These are phyloP conservation scores for Aspergillus flavus DNA, from an alignment of 2,329 filamentous ascomycete species.

Conservation along the genomic window DNA sequence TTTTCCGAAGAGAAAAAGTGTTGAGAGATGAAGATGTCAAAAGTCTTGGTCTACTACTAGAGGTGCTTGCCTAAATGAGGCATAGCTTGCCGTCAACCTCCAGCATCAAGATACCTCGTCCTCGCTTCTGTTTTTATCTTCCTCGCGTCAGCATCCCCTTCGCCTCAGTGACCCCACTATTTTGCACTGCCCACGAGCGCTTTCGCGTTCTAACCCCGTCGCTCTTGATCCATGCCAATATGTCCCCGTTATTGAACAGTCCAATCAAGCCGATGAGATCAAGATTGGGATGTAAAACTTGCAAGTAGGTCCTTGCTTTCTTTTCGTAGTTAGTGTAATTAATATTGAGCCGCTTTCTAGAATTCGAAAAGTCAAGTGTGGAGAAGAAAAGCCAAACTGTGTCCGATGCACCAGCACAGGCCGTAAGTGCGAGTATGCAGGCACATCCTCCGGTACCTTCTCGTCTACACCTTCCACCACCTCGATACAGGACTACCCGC, in stretches of 20 bases:
- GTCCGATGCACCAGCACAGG: conserved; percentile 33
- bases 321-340: neutral
- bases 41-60: too few species aligned
- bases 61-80: neutral
- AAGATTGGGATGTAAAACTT: conserved; percentile 32
- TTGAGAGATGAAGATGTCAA: too few species aligned
- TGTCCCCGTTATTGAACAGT: neutral
- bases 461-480: neutral
- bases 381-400: conserved; percentile 37
- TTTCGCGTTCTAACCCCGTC: neutral
- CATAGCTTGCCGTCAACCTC: neutral
- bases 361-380: conserved; percentile 38
- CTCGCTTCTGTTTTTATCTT: neutral
- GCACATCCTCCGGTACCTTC: neutral
- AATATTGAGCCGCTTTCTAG: conserved; percentile 14
- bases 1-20: too few species aligned
- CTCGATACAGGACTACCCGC: conserved; percentile 9
- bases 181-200: neutral
- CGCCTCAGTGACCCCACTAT: neutral
- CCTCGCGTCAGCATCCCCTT: neutral
- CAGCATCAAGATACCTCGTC: neutral
- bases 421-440: conserved; percentile 37
- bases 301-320: conserved; percentile 26
- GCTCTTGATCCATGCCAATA: neutral
- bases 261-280: conserved; percentile 21